phyloP scores from a whole-genome alignment of 371 early-diverging fungal species.

The Lichtheimia hyalospora region DNA sequence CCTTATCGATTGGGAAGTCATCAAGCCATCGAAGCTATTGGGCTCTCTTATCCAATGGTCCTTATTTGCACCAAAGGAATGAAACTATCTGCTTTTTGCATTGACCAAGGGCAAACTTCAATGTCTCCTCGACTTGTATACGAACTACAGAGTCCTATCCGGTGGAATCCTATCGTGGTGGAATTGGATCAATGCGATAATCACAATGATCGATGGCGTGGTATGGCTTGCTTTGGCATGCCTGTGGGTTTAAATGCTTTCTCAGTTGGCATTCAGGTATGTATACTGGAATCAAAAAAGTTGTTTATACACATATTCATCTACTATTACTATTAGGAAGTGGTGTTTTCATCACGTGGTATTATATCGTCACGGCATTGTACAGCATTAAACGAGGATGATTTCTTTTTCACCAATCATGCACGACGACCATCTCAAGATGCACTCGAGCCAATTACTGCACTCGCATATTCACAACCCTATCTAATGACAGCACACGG shows the following conservation, averaged over 20 bases:
- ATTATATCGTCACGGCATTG: constrained; percentile 34
- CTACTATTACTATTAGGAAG: constrained; percentile 21
- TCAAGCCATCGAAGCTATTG: constrained; percentile 21
- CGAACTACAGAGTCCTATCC: constrained; percentile 32
- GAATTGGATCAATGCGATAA: constrained; percentile 15
- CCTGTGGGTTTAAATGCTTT: constrained; percentile 25
- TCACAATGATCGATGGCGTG: constrained; percentile 23
- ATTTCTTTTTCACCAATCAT: constrained; percentile 16
- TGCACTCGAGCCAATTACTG: constrained; percentile 21
- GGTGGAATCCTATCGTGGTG: constrained; percentile 31
- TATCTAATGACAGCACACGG: constrained; percentile 47
- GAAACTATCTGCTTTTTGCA: constrained; percentile 29
- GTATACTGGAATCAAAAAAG: background rate
- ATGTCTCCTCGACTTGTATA: constrained; percentile 21
- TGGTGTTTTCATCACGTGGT: constrained; percentile 18
- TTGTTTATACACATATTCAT: background rate
- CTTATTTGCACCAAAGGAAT: constrained; percentile 31
- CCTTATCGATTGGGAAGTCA: background rate
- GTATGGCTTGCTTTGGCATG: constrained; percentile 35
- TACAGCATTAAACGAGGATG: constrained; percentile 19
- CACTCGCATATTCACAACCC: constrained; percentile 38
- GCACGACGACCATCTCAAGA: background rate
- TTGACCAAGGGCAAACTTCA: constrained; percentile 1
- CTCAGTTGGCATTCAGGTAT: constrained; percentile 43
- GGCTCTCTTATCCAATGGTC: constrained; percentile 32